Evolutionary conservation across 1,139 yeast species (phyloP).

Genomic region (Debaryomyces subglobosus): DNA sequence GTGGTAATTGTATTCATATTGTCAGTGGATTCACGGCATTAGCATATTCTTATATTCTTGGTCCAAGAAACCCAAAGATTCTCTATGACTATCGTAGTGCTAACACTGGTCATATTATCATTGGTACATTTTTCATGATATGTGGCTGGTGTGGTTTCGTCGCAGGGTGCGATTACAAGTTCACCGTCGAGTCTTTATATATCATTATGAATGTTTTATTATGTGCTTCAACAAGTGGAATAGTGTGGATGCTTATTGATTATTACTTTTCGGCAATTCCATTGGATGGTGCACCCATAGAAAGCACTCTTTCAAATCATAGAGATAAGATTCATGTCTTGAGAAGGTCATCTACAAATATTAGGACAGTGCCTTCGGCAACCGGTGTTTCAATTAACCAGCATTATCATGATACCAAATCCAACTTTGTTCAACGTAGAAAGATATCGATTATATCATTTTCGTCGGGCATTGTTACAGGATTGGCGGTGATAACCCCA

Average conservation of each 20-base stretch:
- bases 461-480: constrained; percentile 47
- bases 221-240: constrained; percentile 39
- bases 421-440: constrained; percentile 21
- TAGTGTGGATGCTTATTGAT: constrained; percentile 44
- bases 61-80: constrained; percentile 50
- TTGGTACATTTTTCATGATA: constrained; percentile 52
- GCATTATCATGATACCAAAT: constrained; percentile 24
- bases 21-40: constrained; percentile 62
- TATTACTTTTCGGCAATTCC: constrained; percentile 45
- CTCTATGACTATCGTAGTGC: constrained; percentile 42
- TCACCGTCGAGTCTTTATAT: constrained; percentile 36
- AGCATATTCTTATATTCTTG: constrained; percentile 61
- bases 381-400: constrained; percentile 25
- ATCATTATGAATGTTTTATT: constrained; percentile 41
- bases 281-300: constrained; percentile 25
- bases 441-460: constrained; percentile 46
- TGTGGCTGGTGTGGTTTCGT: constrained; percentile 52
- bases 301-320: constrained; percentile 1
- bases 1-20: constrained; percentile 66
- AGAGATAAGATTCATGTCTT: neutral
- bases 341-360: neutral
- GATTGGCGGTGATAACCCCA: constrained; percentile 49
- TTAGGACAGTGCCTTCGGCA: constrained; percentile 15
- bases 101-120: constrained; percentile 45
- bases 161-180: constrained; percentile 48